Base-by-base conservation (phyloP, 768 basidiomycete species). In the Royoungia palumana region DNA sequence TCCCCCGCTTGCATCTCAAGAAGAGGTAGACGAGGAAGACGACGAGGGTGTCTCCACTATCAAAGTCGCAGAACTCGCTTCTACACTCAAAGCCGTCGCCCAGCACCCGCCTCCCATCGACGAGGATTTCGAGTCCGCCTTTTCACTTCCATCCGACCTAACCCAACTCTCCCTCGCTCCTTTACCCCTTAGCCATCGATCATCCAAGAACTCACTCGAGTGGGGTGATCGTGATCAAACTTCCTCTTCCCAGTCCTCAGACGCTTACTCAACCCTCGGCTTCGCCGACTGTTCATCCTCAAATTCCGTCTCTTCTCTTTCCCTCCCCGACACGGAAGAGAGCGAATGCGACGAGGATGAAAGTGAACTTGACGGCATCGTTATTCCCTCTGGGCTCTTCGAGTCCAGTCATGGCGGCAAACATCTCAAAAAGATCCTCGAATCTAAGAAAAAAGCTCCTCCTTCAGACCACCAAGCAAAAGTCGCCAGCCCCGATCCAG, bases 211-310 rank as follows among this genome's bases (percentile, higher is more conserved):
- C 43, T 90, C 89, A 1, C 75, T 92, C 22, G 89, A 90, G 70
- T 91, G 89, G 87, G 78, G 85, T 25, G 89, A 91, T 69, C 87
- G 81, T 63, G 87, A 92, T 59, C 81, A 87, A 38, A 87, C 89
- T 2, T 82, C 79, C 5, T 89, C 88, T 6, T 89, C 88, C 13
- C 87, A 88, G 60, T 91, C 89, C n/a, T 92, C 89, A 20, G 90
- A 92, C 64, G 80, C 87, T 9, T 90, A 88, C 58, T 90, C 89
- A 35, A 78, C 83, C 19, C 77, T 92, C 30, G 85, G 88, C 42
- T 85, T 91, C 54, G 80, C 81, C 35, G 83, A 83, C 54, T 78
- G 77, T 17, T 85, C 81, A 3, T 89, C 87, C 12, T 87, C 86
- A 22, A 83, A 81, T 50, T 87, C 85, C 34, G 78, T 79, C 0